Percentiles rank a stretch among this genome's conserved stretches.
These are phyloP conservation scores for Xylaria palmicola DNA, from an alignment of 495 filamentous ascomycete genomes.

Conservation along the genomic window DNA sequence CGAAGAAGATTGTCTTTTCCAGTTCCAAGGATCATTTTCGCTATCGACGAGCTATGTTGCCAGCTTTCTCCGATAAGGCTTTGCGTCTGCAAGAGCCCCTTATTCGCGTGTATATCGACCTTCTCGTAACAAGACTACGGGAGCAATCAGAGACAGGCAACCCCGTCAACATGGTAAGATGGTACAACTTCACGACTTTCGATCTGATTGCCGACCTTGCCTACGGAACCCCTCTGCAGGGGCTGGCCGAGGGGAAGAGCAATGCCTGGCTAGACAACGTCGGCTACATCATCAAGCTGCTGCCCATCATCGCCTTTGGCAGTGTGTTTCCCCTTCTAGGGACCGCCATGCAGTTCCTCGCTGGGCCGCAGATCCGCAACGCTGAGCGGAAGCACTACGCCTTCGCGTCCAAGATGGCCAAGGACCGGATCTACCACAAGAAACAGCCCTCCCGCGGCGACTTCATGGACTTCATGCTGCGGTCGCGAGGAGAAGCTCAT, in stretches of 20 bases:
- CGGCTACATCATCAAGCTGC: conserved; percentile 24
- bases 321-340: conserved; percentile 32
- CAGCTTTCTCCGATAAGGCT: conserved; percentile 53
- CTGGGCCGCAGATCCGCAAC: conserved; percentile 31
- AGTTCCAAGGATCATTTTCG: conserved; percentile 36
- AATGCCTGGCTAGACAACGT: conserved; percentile 44
- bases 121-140: conserved; percentile 44
- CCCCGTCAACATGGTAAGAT: conserved; percentile 46
- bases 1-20: conserved; percentile 30
- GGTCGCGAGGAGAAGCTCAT: conserved; percentile 25
- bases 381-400: conserved; percentile 31
- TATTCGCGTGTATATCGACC: conserved; percentile 45
- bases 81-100: conserved; percentile 48
- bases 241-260: conserved; percentile 36
- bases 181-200: conserved; percentile 63
- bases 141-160: conserved; percentile 31
- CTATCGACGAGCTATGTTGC: conserved; percentile 43
- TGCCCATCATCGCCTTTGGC: conserved; percentile 27
- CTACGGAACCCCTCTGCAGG: conserved; percentile 58
- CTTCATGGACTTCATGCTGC: conserved; percentile 35
- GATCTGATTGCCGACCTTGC: conserved; percentile 62
- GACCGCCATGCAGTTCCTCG: conserved; percentile 32
- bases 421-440: conserved; percentile 34
- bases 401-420: conserved; percentile 26
- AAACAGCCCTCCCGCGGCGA: conserved; percentile 31